Conservation (phyloP, 1,284 basidiomycete genomes). For the Cystobasidiaceae sp. region DNA sequence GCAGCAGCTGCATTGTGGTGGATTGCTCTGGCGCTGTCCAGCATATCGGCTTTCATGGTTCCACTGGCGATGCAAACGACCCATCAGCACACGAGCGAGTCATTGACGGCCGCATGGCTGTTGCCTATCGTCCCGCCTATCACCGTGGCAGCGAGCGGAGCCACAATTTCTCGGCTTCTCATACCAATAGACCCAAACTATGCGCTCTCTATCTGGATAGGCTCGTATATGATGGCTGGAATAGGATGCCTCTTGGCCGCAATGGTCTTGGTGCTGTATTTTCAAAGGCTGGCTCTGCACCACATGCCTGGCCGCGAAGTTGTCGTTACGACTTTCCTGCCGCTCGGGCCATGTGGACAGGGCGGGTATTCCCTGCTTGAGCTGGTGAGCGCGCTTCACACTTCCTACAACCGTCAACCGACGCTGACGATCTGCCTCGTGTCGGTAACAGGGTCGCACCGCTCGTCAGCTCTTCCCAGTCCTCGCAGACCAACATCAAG, state of each 20-base stretch:
- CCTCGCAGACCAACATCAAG: conserved; percentile 27
- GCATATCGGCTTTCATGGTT: conserved; percentile 17
- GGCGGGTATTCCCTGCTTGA: conserved; percentile 39
- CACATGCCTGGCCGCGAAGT: conserved; percentile 41
- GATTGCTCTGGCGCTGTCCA: conserved; percentile 33
- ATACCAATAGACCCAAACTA: conserved; percentile 31
- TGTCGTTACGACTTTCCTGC: conserved; percentile 38
- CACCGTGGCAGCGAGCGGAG: conserved; percentile 38
- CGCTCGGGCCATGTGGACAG: conserved; percentile 41
- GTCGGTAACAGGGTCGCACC: conserved; percentile 31
- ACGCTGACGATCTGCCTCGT: too few species aligned
- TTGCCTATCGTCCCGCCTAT: conserved; percentile 41
- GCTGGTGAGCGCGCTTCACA: conserved; percentile 27
- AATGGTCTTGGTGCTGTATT: conserved; percentile 40
- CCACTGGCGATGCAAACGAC: conserved; percentile 37
- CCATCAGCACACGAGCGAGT: conserved; percentile 38
- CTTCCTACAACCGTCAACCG: too few species aligned
- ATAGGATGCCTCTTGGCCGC: conserved; percentile 36
- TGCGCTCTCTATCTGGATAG: conserved; percentile 36
- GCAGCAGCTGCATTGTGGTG: conserved; percentile 40
- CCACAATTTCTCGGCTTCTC: conserved; percentile 37
- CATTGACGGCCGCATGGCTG: conserved; percentile 41
- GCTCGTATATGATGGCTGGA: conserved; percentile 38
- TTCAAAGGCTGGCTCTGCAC: conserved; percentile 40
- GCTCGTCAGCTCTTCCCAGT: conserved; percentile 36